Percentiles rank a stretch among this genome's conserved stretches.
Evolutionary conservation across 1,139 yeast genomes (phyloP).

Genomic region (Blastobotrys illinoisensis): DNA sequence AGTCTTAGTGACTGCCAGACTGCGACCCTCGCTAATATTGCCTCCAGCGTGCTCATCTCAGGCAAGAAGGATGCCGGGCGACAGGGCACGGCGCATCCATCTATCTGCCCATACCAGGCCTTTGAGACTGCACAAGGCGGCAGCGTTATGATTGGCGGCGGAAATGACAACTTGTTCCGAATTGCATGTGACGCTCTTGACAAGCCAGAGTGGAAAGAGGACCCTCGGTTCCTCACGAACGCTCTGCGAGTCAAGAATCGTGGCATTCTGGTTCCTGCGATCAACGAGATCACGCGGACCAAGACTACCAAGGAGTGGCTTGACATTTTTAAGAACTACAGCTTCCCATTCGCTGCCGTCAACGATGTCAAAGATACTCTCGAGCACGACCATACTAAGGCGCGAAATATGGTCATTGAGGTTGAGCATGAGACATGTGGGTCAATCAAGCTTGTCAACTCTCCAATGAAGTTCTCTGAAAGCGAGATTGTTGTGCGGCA

Average conservation of each 20-base stretch:
- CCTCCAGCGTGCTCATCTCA: slow-evolving; percentile 36
- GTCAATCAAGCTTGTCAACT: slow-evolving; percentile 33
- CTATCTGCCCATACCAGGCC: slow-evolving; percentile 41
- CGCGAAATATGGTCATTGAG: slow-evolving; percentile 36
- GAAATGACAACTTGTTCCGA: slow-evolving; percentile 37
- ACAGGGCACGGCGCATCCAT: slow-evolving; percentile 41
- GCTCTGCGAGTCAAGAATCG: slow-evolving; percentile 36
- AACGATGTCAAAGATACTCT: slow-evolving; percentile 37
- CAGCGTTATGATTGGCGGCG: slow-evolving; percentile 40
- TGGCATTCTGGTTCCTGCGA: slow-evolving; percentile 31
- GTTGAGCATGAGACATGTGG: slow-evolving; percentile 36
- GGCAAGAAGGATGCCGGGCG: slow-evolving; percentile 39
- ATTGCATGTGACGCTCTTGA: slow-evolving; percentile 34
- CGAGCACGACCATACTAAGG: slow-evolving; percentile 34
- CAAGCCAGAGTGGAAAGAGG: slow-evolving; percentile 36
- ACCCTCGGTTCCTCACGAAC: slow-evolving; percentile 33
- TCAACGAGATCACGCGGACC: slow-evolving; percentile 27
- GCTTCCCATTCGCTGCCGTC: slow-evolving; percentile 40
- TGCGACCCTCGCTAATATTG: slow-evolving; percentile 39
- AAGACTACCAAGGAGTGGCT: slow-evolving; percentile 37
- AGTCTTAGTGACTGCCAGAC: slow-evolving; percentile 38
- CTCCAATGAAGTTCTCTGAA: slow-evolving; percentile 37
- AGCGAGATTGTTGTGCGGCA: slow-evolving; percentile 36
- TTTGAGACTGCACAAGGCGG: slow-evolving; percentile 36
- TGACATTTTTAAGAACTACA: slow-evolving; percentile 28